These are phyloP conservation scores for Apiospora kogelbergensis DNA, from an alignment of 2,329 filamentous ascomycete species.

Conservation along the genomic window DNA sequence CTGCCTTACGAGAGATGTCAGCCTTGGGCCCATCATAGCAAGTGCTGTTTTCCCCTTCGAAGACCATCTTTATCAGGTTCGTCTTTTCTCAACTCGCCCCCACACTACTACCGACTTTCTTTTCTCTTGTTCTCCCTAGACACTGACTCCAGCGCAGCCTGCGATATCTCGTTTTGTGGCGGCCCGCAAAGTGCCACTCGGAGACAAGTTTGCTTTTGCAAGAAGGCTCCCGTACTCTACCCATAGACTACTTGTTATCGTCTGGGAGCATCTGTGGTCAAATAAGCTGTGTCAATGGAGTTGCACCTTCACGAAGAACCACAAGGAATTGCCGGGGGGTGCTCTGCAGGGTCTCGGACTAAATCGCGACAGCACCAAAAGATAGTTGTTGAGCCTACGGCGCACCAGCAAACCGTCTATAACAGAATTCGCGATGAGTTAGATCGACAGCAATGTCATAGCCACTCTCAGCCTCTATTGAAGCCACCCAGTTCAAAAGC, in stretches of 20 bases:
- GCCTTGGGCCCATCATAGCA: background rate
- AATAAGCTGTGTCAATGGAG: background rate
- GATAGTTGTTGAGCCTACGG: constrained; percentile 26
- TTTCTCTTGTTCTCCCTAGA: background rate
- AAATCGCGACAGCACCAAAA: constrained; percentile 7
- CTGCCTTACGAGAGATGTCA: constrained; percentile 4
- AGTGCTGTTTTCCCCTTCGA: background rate
- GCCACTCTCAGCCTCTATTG: constrained; percentile 21
- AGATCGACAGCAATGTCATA: constrained; percentile 22
- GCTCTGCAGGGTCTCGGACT: background rate
- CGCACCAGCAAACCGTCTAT: constrained; percentile 26
- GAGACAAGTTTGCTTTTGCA: background rate
- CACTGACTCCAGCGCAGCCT: background rate
- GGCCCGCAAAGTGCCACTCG: background rate
- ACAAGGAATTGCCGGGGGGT: background rate
- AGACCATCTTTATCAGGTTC: background rate
- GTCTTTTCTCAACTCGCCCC: constrained; percentile 1
- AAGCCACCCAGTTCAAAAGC: constrained; percentile 16
- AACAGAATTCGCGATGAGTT: constrained; percentile 27
- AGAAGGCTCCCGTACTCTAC: background rate
- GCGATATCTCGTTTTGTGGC: background rate
- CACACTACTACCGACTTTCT: background rate
- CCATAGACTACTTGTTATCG: background rate
- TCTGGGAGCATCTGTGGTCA: background rate
- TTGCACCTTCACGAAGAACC: background rate